Evolutionary conservation across 768 basidiomycete species (phyloP).

Genomic region (Hemileccinum rubropunctum): DNA sequence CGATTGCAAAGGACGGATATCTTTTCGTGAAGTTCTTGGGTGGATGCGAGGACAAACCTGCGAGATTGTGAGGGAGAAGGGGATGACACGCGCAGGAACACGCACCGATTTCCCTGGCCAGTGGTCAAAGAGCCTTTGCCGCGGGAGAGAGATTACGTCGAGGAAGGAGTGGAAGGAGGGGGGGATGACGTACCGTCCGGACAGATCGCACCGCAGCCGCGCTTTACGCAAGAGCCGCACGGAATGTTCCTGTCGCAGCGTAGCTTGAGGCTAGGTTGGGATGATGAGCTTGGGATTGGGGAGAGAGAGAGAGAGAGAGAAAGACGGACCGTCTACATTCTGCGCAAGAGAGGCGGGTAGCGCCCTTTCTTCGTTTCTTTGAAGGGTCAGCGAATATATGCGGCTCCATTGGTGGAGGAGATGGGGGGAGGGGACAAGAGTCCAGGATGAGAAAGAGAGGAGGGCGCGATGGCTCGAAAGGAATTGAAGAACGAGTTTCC

Average conservation of each 20-base stretch:
- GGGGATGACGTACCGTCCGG: constrained; percentile 59
- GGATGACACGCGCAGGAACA: background rate
- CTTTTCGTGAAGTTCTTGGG: constrained; percentile 80
- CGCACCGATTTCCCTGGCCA: constrained; percentile 76
- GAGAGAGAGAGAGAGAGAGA: background rate
- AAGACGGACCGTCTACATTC: constrained; percentile 66
- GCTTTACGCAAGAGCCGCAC: constrained; percentile 78
- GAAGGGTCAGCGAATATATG: constrained; percentile 31
- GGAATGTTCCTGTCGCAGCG: constrained; percentile 73
- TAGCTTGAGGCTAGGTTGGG: constrained; percentile 26
- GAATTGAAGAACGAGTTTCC: constrained; percentile 10
- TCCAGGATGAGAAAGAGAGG: constrained; percentile 20
- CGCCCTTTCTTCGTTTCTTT: constrained; percentile 68
- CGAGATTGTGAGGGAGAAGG: constrained; percentile 1
- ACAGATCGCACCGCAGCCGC: constrained; percentile 78
- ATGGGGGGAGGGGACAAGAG: constrained; percentile 4
- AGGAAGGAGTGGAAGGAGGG: constrained; percentile 9
- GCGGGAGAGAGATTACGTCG: constrained; percentile 18
- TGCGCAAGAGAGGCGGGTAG: constrained; percentile 74
- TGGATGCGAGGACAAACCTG: constrained; percentile 78
- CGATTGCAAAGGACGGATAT: constrained; percentile 71
- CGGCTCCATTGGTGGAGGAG: constrained; percentile 21
- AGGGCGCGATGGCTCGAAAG: constrained; percentile 13
- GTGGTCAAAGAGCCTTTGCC: constrained; percentile 70
- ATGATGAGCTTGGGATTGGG: background rate